Base-by-base conservation (phyloP, 2,329 filamentous ascomycete genomes). In the Cytospora schulzeri region DNA sequence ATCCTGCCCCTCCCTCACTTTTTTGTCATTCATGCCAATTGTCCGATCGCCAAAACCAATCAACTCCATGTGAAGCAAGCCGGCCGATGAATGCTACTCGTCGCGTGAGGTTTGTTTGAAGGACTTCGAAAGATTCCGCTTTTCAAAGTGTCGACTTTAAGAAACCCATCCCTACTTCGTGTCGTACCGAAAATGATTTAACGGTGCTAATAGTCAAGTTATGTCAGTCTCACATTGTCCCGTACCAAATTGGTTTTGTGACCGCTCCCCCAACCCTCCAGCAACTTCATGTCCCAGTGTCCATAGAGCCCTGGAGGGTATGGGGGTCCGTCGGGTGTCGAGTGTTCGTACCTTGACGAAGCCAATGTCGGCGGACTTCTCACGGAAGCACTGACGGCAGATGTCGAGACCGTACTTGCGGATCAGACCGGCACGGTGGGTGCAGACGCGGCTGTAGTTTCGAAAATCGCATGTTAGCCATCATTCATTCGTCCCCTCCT, bases 391-490 rank as follows among this genome's bases (percentile, higher is more conserved):
- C 80, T 91, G 88, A 86, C 88, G 87, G 87, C 88, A 91, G 78
- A 91, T 87, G 83, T 96, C 92, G 75, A 97, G 88, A 79, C 95
- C 94, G 86, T 99, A 99, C 87, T 99, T 99, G 87, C 95, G 93
- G 89, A 99, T 97, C 75, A 99, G 89, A 96, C 95, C 95, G 78
- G 95, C 94, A 79, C 88, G 89, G 91, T 99, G 94, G 79, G 93
- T 92, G 92, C 85, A 88, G 77, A 87, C 83, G 70, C 85, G 85
- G 85, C 85, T 87, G 71, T 71, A 71, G 54, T 70, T 4, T n/a
- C 52, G 48, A 68, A n/a, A 62, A 62, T 65, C 68, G 69, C 65
- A 67, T 45, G 50, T 69, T 64, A 65, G 64, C 54, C 59, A 66
- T 52, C 61, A 51, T 29, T 63, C 19, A 19, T 64, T n/a, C n/a